phyloP scores from a whole-genome alignment of 352 stramenopile species.

The Globisporangium viniferum region DNA sequence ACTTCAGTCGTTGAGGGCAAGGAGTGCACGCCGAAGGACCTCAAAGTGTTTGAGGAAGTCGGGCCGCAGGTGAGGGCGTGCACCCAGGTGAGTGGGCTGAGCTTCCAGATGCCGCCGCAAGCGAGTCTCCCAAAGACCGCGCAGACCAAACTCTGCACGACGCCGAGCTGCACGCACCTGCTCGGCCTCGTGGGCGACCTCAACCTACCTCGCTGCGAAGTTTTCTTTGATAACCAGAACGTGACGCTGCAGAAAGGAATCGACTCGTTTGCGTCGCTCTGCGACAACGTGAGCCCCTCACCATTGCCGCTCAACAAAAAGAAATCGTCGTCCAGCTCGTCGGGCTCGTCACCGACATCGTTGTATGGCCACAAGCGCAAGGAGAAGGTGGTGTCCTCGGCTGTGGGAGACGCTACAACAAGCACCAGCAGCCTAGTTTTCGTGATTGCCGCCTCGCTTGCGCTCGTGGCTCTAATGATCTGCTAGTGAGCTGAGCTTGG shows the following conservation, averaged over 20 bases:
- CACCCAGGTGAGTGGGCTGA: slow-evolving; percentile 31
- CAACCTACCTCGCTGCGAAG: slow-evolving; percentile 47
- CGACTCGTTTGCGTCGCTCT: slow-evolving; percentile 42
- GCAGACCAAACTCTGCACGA: slow-evolving; percentile 35
- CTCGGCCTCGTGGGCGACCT: slow-evolving; percentile 58
- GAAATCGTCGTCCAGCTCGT: slow-evolving; percentile 19
- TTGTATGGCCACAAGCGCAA: slow-evolving; percentile 1
- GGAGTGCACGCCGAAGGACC: slow-evolving; percentile 32
- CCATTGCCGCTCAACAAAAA: slow-evolving; percentile 45
- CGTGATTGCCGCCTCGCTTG: not conserved
- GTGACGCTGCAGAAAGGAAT: slow-evolving; percentile 47
- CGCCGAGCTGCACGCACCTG: slow-evolving; percentile 44
- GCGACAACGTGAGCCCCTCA: slow-evolving; percentile 31
- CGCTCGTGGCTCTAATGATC: not conserved
- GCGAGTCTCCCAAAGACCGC: slow-evolving; percentile 26
- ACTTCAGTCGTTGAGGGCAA: slow-evolving; percentile 5
- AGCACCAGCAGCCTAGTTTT: not conserved
- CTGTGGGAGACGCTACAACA: too few relatives aligned
- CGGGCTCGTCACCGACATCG: not conserved
- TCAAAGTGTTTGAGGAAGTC: slow-evolving; percentile 48
- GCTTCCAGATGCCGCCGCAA: slow-evolving; percentile 38
- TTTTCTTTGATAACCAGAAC: slow-evolving; percentile 42
- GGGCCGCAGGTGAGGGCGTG: slow-evolving; percentile 36
- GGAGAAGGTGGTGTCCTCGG: not conserved
- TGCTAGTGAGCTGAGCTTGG: not conserved